These are phyloP conservation scores for Naganishia cerealis DNA, from an alignment of 1,284 basidiomycete genomes.

Conservation along the genomic window DNA sequence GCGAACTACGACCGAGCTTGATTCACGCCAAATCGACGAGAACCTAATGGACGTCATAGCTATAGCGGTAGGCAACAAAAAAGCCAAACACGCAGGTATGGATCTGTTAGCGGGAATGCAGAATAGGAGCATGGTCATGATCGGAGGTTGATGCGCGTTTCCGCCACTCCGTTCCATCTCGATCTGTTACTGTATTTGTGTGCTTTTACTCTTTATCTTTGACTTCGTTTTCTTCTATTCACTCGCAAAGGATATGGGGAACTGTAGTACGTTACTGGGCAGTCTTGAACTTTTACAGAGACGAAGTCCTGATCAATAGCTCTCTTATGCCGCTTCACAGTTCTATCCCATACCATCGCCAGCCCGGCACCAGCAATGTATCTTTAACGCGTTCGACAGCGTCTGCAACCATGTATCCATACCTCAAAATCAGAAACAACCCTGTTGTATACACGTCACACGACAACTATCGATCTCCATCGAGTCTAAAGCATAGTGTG, in stretches of 20 bases:
- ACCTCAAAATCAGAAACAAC: not conserved
- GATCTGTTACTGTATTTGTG: conserved; percentile 4
- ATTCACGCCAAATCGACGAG: conserved; percentile 55
- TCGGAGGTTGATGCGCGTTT: conserved; percentile 59
- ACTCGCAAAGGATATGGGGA: not conserved
- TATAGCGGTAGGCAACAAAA: conserved; percentile 69
- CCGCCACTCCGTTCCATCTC: conserved; percentile 13
- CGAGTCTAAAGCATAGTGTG: not conserved
- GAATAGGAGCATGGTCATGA: conserved; percentile 84
- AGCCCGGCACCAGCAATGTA: conserved; percentile 5
- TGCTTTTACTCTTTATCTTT: conserved; percentile 15
- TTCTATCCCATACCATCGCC: not conserved
- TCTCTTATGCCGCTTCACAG: not conserved
- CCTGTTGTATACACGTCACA: not conserved
- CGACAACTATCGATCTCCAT: not conserved
- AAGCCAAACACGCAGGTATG: conserved; percentile 82
- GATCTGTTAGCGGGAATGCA: conserved; percentile 70
- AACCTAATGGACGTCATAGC: conserved; percentile 67
- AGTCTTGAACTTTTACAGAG: not conserved
- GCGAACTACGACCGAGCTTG: conserved; percentile 50
- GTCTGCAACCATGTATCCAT: conserved; percentile 2
- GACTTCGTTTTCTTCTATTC: conserved; percentile 7
- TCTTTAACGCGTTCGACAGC: not conserved
- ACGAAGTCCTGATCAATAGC: not conserved
- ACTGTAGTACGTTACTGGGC: not conserved